Evolutionary conservation across 495 filamentous ascomycete species (phyloP), one percentile per base, ranked within the genome.

Genomic region (Podospora pseudopauciseta): DNA sequence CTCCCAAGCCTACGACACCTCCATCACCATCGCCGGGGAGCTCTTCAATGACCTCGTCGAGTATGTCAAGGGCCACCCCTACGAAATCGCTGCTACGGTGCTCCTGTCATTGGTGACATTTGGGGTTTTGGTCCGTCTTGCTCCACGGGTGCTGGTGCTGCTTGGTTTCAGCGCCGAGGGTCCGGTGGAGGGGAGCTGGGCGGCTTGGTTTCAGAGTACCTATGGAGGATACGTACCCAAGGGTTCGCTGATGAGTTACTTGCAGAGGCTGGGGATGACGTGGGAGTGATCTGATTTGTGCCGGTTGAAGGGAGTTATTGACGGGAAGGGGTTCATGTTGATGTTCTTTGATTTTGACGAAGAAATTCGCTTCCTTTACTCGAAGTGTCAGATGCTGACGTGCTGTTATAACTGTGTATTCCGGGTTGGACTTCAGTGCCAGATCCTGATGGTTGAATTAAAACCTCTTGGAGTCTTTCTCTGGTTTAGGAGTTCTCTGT

Each of bases 221-320:
- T 73, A 71, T 65, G n/a, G 79, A 13, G 82, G 84, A 3, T 76
- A 79, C 69, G 84, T 86, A 54, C 80, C 81, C 0, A 81, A 80
- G 70, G 72, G 73, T 0, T 80, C 80, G 5, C 72, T 86, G n/a
- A 85, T 87, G 69, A 74, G 79, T 0, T 87, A 75, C 65, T 78
- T 87, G 19, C 85, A 87, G 77, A 71, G 81, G 11, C 70, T 86
- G 69, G 84, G 84, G 0, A 86, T 86, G 83, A 74, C 60, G 32
- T 67, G 66, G 60, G 18, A 63, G 32, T 65, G 28, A 59, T 20
- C 34, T 49, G 7, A 3, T 49, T 49, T 11, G 39, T 49, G 15
- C 15, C 39, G 15, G 15, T 11, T 5, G 1, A 11, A 49, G 2
- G 13, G 39, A 13, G 9, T 49, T 1, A 11, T 49, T 49, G 39